Percentiles rank a stretch among this genome's conserved stretches.
Evolutionary conservation across 2,329 filamentous ascomycete genomes (phyloP).

Genomic region (Albifimbria verrucaria): DNA sequence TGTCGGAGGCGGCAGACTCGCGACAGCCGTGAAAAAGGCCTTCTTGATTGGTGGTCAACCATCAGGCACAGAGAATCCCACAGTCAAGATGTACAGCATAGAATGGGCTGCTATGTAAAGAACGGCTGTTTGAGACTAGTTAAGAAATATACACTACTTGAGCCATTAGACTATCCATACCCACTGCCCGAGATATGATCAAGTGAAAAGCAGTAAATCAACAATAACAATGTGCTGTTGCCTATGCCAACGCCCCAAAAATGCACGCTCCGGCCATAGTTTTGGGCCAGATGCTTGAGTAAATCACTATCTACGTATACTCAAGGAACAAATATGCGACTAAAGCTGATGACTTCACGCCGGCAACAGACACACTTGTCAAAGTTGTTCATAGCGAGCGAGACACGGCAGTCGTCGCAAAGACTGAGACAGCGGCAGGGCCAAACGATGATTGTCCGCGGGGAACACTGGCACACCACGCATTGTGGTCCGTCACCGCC

Average conservation of each 20-base stretch:
- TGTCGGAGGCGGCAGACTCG: conserved; percentile 80
- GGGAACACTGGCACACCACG: conserved; percentile 86
- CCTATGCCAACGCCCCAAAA: too few species aligned
- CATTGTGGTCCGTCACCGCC: conserved; percentile 75
- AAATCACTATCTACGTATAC: too few species aligned
- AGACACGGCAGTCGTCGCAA: conserved; percentile 92
- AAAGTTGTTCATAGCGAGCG: conserved; percentile 94
- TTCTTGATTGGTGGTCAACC: conserved; percentile 77
- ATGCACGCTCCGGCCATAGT: background rate
- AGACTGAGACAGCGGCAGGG: conserved; percentile 91
- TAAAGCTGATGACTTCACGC: conserved; percentile 83
- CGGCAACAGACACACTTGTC: conserved; percentile 94
- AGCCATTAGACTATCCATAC: too few species aligned
- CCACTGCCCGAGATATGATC: too few species aligned
- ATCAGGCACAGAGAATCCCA: conserved; percentile 28
- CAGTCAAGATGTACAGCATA: conserved; percentile 73
- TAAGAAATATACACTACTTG: conserved; percentile 3
- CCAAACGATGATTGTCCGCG: conserved; percentile 90
- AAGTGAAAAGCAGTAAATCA: conserved; percentile 3
- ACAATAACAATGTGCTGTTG: conserved; percentile 24
- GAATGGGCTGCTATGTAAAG: conserved; percentile 91
- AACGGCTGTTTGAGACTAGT: conserved; percentile 9
- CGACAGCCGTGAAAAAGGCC: conserved; percentile 94
- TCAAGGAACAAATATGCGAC: conserved; percentile 79
- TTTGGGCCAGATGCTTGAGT: too few species aligned